Percentiles rank a stretch among this genome's conserved stretches.
Conservation (phyloP, 192 early-diverging fungal species). For the Phlyctochytrium bullatum region DNA sequence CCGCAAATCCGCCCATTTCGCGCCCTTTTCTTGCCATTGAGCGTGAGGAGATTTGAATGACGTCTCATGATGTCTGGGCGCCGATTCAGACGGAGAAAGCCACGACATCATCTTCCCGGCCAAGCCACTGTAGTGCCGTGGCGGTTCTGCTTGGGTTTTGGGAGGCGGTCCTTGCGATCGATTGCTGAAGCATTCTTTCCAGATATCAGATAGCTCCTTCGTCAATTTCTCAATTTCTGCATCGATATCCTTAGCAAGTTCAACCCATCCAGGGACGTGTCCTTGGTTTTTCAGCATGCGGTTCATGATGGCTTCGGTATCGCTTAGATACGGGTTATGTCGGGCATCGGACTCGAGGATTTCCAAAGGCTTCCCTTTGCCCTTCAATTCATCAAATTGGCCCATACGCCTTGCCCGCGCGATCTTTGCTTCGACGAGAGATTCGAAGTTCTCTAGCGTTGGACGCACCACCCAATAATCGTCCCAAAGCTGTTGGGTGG, state of each 20-base stretch:
- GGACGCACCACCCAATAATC: slow-evolving; percentile 41
- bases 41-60: too few species aligned
- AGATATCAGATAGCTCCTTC: slow-evolving; percentile 27
- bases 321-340: slow-evolving; percentile 35
- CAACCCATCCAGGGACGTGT: slow-evolving; percentile 32
- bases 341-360: slow-evolving; percentile 27
- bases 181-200: slow-evolving; percentile 7
- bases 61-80: too few species aligned
- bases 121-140: background rate
- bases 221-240: slow-evolving; percentile 29
- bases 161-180: background rate
- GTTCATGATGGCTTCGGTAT: slow-evolving; percentile 37
- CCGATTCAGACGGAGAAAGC: too few species aligned
- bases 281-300: slow-evolving; percentile 40
- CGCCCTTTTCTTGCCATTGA: background rate
- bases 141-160: background rate
- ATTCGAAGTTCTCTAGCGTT: slow-evolving; percentile 19
- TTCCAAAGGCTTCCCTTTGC: slow-evolving; percentile 35
- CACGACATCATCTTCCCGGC: background rate
- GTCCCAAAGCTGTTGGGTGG: slow-evolving; percentile 29
- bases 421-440: slow-evolving; percentile 41
- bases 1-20: background rate
- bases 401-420: slow-evolving; percentile 30
- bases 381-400: slow-evolving; percentile 37
- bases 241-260: slow-evolving; percentile 31